Evolutionary conservation across 2,329 filamentous ascomycete species (phyloP).

Genomic region (Phaeosphaeriaceae sp.): DNA sequence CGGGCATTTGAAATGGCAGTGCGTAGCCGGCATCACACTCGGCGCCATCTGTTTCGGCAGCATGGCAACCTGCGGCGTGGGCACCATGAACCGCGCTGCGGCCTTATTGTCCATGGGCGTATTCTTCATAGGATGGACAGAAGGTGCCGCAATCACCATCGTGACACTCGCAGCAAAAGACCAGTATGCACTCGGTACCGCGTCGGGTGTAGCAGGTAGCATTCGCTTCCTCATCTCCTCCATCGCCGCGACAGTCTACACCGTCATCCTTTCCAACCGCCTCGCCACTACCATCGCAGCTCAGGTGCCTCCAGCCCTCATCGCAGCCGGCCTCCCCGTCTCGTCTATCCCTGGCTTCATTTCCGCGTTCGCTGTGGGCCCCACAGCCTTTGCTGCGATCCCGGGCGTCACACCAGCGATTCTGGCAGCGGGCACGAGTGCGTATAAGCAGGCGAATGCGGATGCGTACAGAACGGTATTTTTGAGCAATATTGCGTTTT

Average conservation of each 20-base stretch:
- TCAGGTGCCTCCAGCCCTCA: constrained; percentile 10
- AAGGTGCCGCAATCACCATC: constrained; percentile 46
- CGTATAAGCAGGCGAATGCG: constrained; percentile 31
- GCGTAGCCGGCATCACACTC: constrained; percentile 27
- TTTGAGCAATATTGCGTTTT: constrained; percentile 45
- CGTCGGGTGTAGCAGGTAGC: constrained; percentile 51
- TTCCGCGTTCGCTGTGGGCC: constrained; percentile 5
- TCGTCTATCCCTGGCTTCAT: constrained; percentile 45
- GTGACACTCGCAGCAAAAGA: constrained; percentile 22
- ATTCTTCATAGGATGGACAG: constrained; percentile 41
- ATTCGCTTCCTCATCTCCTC: constrained; percentile 51
- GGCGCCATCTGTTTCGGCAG: constrained; percentile 29
- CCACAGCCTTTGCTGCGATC: constrained; percentile 31
- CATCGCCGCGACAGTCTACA: constrained; percentile 10
- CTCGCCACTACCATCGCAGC: constrained; percentile 9
- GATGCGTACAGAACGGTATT: constrained; percentile 39
- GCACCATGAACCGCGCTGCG: constrained; percentile 22
- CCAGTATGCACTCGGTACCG: constrained; percentile 50
- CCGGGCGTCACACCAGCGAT: constrained; percentile 39
- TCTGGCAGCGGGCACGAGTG: constrained; percentile 31
- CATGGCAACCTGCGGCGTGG: constrained; percentile 18
- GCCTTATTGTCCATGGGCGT: constrained; percentile 31
- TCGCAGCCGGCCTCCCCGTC: constrained; percentile 45
- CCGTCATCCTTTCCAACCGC: constrained; percentile 12
- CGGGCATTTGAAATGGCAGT: constrained; percentile 30